These are phyloP conservation scores for Aspergillus spinulosporus DNA, from an alignment of 2,329 filamentous ascomycete species.

Conservation along the genomic window DNA sequence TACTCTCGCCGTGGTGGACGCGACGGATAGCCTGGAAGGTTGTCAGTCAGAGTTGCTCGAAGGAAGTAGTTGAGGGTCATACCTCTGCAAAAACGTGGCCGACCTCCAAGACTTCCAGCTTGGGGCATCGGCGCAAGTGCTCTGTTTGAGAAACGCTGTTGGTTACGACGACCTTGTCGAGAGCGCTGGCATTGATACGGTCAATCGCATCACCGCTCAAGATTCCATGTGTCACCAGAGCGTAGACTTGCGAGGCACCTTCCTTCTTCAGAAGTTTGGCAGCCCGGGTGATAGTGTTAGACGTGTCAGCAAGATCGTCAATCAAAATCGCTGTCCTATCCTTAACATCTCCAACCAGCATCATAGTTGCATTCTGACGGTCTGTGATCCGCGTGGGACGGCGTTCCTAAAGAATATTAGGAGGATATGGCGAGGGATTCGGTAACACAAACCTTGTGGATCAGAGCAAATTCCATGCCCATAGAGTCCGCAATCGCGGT, in stretches of 20 bases:
- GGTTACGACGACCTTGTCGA: conserved; percentile 93
- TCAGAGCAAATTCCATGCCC: conserved; percentile 92
- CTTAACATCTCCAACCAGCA: conserved; percentile 84
- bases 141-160: conserved; percentile 91
- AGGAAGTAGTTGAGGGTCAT: conserved; percentile 24
- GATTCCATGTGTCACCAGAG: conserved; percentile 90
- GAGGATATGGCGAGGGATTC: not conserved
- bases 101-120: conserved; percentile 89
- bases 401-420: conserved; percentile 64
- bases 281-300: conserved; percentile 93
- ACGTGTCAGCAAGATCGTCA: conserved; percentile 93
- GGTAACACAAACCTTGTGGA: conserved; percentile 76
- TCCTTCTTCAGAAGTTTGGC: conserved; percentile 97
- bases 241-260: conserved; percentile 83
- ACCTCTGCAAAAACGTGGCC: conserved; percentile 87
- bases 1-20: conserved; percentile 96
- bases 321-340: conserved; percentile 84
- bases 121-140: conserved; percentile 73
- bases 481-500: conserved; percentile 92
- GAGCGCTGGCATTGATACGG: conserved; percentile 85
- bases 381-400: conserved; percentile 84
- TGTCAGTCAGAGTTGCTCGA: conserved; percentile 28
- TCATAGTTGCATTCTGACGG: conserved; percentile 80
- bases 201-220: conserved; percentile 93
- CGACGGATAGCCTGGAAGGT: conserved; percentile 73